Conservation (phyloP, 352 stramenopile genomes). For the Globisporangium perplexum region DNA sequence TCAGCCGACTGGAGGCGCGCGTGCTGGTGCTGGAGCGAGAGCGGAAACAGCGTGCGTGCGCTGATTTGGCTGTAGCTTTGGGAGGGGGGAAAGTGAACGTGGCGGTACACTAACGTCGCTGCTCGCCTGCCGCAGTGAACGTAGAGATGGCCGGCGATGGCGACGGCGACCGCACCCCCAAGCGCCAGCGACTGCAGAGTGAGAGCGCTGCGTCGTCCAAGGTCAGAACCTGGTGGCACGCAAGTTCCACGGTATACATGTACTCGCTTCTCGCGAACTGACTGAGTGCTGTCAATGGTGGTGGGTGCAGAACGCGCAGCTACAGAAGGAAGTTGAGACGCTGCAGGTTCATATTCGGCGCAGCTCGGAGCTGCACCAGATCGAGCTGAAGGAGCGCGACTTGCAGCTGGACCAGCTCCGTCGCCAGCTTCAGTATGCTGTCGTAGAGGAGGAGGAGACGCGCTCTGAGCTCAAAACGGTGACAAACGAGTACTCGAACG, state of each 20-base stretch:
- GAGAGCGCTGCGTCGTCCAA: slow-evolving; percentile 55
- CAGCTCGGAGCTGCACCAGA: slow-evolving; percentile 50
- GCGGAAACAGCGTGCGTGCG: slow-evolving; percentile 24
- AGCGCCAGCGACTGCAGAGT: slow-evolving; percentile 50
- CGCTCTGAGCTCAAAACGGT: slow-evolving; percentile 50
- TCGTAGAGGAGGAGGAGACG: slow-evolving; percentile 57
- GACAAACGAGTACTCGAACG: slow-evolving; percentile 41
- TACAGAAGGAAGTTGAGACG: slow-evolving; percentile 44
- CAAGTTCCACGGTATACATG: too few species aligned
- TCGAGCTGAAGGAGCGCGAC: slow-evolving; percentile 65
- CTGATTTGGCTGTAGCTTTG: background rate
- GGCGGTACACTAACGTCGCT: background rate
- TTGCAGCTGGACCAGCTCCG: slow-evolving; percentile 62
- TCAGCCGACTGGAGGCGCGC: slow-evolving; percentile 27
- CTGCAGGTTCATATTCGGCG: slow-evolving; percentile 49
- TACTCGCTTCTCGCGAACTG: too few species aligned
- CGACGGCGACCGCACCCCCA: slow-evolving; percentile 24
- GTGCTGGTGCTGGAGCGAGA: slow-evolving; percentile 25
- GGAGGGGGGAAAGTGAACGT: background rate
- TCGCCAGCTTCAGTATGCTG: slow-evolving; percentile 55
- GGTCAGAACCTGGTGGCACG: too few species aligned
- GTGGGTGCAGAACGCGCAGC: slow-evolving; percentile 32
- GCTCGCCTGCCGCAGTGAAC: slow-evolving; percentile 15
- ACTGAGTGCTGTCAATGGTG: background rate
- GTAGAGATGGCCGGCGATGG: slow-evolving; percentile 15